Percentiles rank a stretch among this genome's conserved stretches.
Evolutionary conservation across 2,329 filamentous ascomycete species (phyloP).

Genomic region (Clathrospora elynae): DNA sequence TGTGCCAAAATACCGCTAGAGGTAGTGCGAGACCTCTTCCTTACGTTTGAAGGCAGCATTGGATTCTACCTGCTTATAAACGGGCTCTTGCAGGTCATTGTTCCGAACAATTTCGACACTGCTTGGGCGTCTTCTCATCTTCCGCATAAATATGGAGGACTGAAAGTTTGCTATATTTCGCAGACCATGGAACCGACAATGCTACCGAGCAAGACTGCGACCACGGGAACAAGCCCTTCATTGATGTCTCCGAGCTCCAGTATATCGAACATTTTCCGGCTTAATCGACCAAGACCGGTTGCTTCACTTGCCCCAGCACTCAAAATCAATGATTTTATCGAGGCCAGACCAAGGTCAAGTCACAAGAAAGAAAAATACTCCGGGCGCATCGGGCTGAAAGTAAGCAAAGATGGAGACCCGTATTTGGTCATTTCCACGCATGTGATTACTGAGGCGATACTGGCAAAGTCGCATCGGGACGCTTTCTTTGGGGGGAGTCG

Average conservation of each 20-base stretch:
- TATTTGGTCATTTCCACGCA: conserved; percentile 30
- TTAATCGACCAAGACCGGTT: too few species aligned
- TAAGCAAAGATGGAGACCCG: conserved; percentile 9
- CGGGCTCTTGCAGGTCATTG: conserved; percentile 22
- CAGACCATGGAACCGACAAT: conserved; percentile 21
- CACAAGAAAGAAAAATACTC: conserved; percentile 19
- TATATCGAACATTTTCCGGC: too few species aligned
- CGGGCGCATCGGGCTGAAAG: conserved; percentile 23
- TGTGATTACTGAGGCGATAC: conserved; percentile 28
- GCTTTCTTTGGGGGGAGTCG: conserved; percentile 12
- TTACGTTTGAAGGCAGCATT: conserved; percentile 23
- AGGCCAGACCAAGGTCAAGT: conserved; percentile 18
- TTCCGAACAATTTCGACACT: conserved; percentile 19
- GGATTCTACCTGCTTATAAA: conserved; percentile 26
- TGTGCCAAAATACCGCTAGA: conserved; percentile 9
- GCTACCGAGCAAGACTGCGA: conserved; percentile 14
- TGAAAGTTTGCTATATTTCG: conserved; percentile 23
- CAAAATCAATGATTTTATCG: conserved; percentile 28
- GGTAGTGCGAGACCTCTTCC: conserved; percentile 19
- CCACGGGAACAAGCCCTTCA: conserved; percentile 3
- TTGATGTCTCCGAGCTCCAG: too few species aligned
- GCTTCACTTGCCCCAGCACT: conserved; percentile 1
- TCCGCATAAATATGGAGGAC: conserved; percentile 24
- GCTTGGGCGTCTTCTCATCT: conserved; percentile 24
- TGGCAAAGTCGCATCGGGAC: conserved; percentile 15